Evolutionary conservation across 495 filamentous ascomycete species (phyloP).

Genomic region (Cercophora scortea): DNA sequence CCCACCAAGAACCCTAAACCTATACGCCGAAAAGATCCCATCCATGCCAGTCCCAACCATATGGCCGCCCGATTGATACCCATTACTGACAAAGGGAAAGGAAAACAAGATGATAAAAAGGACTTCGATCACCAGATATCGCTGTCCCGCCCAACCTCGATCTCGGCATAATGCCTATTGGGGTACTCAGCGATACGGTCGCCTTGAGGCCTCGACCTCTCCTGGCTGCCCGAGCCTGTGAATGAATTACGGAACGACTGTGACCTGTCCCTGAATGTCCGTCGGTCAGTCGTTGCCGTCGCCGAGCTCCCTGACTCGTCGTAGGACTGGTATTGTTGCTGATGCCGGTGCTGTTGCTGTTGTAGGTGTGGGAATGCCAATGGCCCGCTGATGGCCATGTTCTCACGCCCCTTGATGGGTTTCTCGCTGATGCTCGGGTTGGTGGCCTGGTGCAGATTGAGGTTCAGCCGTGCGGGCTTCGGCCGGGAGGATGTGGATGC

Average conservation of each 20-base stretch:
- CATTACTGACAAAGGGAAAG: background rate
- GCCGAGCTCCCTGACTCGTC: background rate
- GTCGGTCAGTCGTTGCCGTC: background rate
- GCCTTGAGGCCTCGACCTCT: background rate
- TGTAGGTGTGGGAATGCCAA: slow-evolving; percentile 12
- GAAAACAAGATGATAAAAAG: background rate
- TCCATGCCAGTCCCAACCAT: too few species aligned
- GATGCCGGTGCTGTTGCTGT: background rate
- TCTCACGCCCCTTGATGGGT: background rate
- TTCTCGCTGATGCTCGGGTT: background rate
- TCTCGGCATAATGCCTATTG: slow-evolving; percentile 15
- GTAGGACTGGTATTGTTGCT: background rate
- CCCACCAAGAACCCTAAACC: too few species aligned
- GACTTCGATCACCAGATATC: slow-evolving; percentile 20
- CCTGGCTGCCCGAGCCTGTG: background rate
- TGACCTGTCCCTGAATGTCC: background rate
- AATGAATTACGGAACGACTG: background rate
- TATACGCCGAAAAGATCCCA: too few species aligned
- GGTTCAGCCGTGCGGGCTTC: slow-evolving; percentile 2
- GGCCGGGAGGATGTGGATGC: slow-evolving; percentile 4
- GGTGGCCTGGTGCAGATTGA: slow-evolving; percentile 3
- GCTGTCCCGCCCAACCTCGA: slow-evolving; percentile 17
- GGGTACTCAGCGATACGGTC: background rate
- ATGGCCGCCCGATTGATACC: background rate
- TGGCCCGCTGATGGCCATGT: slow-evolving; percentile 14